Percentiles rank a stretch among this genome's conserved stretches.
phyloP scores from a whole-genome alignment of 306 rosid species.

The Oxytropis ochrocephala region DNA sequence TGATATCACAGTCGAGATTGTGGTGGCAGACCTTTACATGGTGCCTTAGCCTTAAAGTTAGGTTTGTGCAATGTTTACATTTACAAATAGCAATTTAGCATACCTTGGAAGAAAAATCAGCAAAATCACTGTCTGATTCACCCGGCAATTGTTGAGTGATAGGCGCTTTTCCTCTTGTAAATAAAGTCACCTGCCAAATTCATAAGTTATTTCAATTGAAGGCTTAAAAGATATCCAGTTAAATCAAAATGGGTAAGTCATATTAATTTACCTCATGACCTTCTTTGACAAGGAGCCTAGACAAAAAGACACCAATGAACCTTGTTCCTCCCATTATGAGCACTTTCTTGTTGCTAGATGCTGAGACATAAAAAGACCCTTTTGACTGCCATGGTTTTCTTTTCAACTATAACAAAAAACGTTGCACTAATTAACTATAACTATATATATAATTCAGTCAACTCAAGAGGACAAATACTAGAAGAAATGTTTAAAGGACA shows the following conservation, averaged over 20 bases:
- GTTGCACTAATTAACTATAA: background rate
- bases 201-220: background rate
- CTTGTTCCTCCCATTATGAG: constrained; percentile 97
- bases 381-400: constrained; percentile 55
- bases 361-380: constrained; percentile 57
- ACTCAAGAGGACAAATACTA: background rate
- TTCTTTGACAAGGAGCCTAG: constrained; percentile 85
- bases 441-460: background rate
- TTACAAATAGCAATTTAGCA: constrained; percentile 15
- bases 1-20: too few species aligned
- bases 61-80: background rate
- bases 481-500: background rate
- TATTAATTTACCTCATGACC: constrained; percentile 70
- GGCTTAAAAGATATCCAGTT: background rate
- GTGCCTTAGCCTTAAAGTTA: background rate
- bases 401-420: constrained; percentile 42
- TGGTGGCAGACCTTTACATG: background rate
- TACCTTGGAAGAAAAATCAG: constrained; percentile 88
- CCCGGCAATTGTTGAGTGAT: constrained; percentile 78
- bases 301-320: constrained; percentile 86
- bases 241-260: background rate
- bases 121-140: constrained; percentile 66
- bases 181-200: constrained; percentile 78
- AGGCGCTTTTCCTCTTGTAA: constrained; percentile 93
- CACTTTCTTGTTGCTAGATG: constrained; percentile 74